These are phyloP conservation scores for Paraleonurus japonicus DNA, from an alignment of 257 asterid species.

Conservation along the genomic window DNA sequence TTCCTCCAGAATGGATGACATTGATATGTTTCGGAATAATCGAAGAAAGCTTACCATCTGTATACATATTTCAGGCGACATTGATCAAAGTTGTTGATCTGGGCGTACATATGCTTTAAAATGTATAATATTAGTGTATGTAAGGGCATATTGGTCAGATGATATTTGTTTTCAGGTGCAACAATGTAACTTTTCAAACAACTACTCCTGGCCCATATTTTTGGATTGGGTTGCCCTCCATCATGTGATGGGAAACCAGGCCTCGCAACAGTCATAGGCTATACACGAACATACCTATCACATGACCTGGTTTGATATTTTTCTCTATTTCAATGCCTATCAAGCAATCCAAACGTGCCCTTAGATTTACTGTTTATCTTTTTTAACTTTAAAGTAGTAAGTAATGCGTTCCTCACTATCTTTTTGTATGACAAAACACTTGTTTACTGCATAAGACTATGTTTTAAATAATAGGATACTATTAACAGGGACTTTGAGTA, in stretches of 20 bases:
- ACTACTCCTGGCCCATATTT: background rate
- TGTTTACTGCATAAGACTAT: background rate
- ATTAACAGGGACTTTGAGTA: background rate
- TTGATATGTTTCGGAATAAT: background rate
- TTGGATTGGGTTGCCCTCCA: background rate
- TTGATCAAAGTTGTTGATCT: constrained; percentile 3
- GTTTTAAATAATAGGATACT: background rate
- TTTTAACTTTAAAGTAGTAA: constrained; percentile 1
- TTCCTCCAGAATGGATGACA: background rate
- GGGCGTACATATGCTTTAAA: background rate
- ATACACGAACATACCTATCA: background rate
- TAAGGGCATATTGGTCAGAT: constrained; percentile 1
- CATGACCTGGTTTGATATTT: background rate
- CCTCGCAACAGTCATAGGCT: background rate
- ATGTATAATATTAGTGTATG: background rate
- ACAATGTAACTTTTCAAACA: background rate
- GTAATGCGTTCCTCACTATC: constrained; percentile 13
- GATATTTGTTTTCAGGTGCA: background rate
- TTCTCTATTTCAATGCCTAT: background rate
- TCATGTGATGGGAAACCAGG: background rate
- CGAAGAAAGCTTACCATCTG: background rate
- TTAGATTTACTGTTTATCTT: background rate
- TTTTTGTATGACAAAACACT: background rate
- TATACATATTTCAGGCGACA: background rate
- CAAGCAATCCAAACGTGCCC: background rate